phyloP scores from a whole-genome alignment of 2,329 filamentous ascomycete genomes.

The Paracoccidioides brasiliensis region DNA sequence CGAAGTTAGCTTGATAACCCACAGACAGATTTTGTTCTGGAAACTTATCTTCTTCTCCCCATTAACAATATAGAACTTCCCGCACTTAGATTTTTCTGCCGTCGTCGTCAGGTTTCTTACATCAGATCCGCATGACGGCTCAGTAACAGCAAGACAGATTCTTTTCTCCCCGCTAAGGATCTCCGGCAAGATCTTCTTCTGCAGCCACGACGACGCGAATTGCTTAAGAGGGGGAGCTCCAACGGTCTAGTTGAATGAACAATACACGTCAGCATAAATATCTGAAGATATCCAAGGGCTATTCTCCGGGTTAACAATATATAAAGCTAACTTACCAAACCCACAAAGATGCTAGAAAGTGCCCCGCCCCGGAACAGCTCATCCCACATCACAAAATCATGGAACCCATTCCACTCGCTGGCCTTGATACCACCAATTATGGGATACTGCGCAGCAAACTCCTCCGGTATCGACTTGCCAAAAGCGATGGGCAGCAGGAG shows the following conservation, averaged over 20 bases:
- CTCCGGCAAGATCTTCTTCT: constrained; percentile 1
- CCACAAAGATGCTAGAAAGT: neutral
- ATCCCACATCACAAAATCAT: constrained; percentile 2
- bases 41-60: constrained; percentile 3
- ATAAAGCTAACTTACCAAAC: neutral
- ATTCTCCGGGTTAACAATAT: neutral
- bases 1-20: neutral
- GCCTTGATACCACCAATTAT: constrained; percentile 3
- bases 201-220: neutral
- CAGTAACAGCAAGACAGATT: constrained; percentile 1
- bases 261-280: neutral
- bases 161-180: constrained; percentile 1
- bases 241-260: neutral
- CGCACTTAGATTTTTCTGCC: neutral
- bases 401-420: constrained; percentile 2
- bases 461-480: constrained; percentile 1
- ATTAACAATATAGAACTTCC: constrained; percentile 4
- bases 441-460: neutral
- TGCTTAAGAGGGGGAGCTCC: constrained; percentile 1
- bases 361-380: constrained; percentile 1
- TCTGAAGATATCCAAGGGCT: neutral
- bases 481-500: constrained; percentile 1
- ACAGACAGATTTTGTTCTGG: neutral
- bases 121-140: constrained; percentile 2
- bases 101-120: constrained; percentile 1